phyloP scores from a whole-genome alignment of 805 yeast genomes.

The Spathaspora arborariae region DNA sequence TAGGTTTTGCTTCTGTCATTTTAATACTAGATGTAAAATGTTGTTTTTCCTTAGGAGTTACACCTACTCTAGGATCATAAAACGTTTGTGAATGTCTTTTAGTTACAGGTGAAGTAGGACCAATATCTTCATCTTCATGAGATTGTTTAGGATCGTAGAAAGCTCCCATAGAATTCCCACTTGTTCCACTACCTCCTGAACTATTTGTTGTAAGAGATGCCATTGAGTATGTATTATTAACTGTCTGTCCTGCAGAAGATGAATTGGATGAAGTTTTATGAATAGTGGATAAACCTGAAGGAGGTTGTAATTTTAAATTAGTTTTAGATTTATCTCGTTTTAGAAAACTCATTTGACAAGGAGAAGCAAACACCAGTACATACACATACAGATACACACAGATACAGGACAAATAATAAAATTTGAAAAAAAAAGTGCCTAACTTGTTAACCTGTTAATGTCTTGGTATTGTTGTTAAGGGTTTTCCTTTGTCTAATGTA shows the following conservation, averaged over 20 bases:
- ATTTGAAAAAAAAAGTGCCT: not conserved
- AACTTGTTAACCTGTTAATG: not conserved
- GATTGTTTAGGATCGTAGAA: not conserved
- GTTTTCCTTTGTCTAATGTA: not conserved
- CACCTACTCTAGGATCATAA: not conserved
- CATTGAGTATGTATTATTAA: not conserved
- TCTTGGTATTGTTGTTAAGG: not conserved
- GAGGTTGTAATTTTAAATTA: not conserved
- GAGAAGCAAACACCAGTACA: not conserved
- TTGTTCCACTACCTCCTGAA: not conserved
- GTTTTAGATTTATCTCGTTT: slow-evolving; percentile 14
- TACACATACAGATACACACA: not conserved
- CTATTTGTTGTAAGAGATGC: not conserved
- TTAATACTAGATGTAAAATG: not conserved
- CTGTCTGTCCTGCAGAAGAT: slow-evolving; percentile 1
- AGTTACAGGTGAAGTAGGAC: not conserved
- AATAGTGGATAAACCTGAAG: not conserved
- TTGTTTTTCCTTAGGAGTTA: not conserved
- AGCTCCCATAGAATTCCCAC: not conserved
- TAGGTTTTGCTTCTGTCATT: not conserved
- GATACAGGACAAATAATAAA: not conserved
- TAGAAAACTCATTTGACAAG: slow-evolving; percentile 14
- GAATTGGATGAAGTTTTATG: not conserved
- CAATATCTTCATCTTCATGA: not conserved
- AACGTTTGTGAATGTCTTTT: not conserved